Percentiles rank a stretch among this genome's conserved stretches.
These are phyloP conservation scores for Fraxinus baroniana DNA, from an alignment of 305 asterid genomes.

Conservation along the genomic window DNA sequence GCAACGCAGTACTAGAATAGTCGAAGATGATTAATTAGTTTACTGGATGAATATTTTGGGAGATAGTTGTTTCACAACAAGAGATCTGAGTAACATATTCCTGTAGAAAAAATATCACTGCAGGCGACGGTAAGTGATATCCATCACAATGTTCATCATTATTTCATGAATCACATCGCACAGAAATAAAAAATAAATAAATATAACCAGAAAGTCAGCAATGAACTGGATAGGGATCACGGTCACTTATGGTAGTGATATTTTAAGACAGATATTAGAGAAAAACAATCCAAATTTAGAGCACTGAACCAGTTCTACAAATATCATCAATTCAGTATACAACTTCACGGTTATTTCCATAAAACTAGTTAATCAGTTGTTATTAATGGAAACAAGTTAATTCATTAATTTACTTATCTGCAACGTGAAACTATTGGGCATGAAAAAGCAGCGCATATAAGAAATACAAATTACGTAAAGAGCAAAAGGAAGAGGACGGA, in stretches of 20 bases:
- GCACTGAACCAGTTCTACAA: background rate
- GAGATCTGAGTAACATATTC: background rate
- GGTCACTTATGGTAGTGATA: background rate
- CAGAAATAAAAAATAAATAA: background rate
- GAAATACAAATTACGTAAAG: background rate
- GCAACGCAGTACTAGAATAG: background rate
- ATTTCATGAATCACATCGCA: background rate
- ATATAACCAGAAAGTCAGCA: background rate
- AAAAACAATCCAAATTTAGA: background rate
- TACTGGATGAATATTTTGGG: background rate
- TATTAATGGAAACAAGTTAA: background rate
- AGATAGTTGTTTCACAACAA: background rate
- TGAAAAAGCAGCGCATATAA: background rate
- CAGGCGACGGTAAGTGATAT: background rate
- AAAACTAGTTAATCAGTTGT: background rate
- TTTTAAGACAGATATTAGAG: background rate
- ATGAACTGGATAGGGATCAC: background rate
- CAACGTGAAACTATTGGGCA: background rate
- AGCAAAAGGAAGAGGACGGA: background rate
- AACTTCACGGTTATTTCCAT: background rate
- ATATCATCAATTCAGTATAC: background rate
- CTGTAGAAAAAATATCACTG: background rate
- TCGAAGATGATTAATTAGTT: background rate
- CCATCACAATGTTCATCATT: background rate
- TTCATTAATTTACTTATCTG: background rate